Conservation (phyloP, 2,329 filamentous ascomycete genomes). For the Colletotrichum chrysophilum region DNA sequence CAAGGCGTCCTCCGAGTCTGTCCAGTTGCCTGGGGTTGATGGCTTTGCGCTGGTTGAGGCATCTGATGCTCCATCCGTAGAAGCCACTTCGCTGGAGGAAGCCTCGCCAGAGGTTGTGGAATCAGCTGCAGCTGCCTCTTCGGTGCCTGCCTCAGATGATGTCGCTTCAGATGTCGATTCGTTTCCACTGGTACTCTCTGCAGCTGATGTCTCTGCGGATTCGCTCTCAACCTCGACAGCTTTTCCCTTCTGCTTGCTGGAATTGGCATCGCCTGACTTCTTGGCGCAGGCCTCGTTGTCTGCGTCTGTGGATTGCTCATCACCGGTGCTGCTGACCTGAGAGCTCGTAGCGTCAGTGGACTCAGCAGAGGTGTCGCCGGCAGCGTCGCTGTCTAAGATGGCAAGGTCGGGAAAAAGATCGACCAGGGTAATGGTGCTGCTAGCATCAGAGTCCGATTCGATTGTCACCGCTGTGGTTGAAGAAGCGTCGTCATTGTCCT, state of each 20-base stretch:
- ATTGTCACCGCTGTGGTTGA: background rate
- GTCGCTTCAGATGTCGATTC: background rate
- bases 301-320: background rate
- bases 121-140: background rate
- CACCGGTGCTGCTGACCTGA: background rate
- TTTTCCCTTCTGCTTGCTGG: background rate
- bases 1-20: conserved; percentile 38
- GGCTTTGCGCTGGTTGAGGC: background rate
- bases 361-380: background rate
- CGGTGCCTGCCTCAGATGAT: background rate
- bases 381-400: background rate
- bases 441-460: background rate
- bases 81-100: background rate
- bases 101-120: background rate
- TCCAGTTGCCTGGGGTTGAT: conserved; percentile 27
- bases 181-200: background rate
- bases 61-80: background rate
- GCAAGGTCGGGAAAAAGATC: background rate
- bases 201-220: background rate
- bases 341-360: conserved; percentile 4
- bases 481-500: background rate
- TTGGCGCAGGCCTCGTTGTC: background rate
- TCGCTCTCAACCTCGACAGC: background rate
- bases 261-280: background rate
- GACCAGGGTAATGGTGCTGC: conserved; percentile 1